Percentiles rank a stretch among this genome's conserved stretches.
phyloP scores from a whole-genome alignment of 805 yeast genomes.

The Kazachstania bromeliacearum region DNA sequence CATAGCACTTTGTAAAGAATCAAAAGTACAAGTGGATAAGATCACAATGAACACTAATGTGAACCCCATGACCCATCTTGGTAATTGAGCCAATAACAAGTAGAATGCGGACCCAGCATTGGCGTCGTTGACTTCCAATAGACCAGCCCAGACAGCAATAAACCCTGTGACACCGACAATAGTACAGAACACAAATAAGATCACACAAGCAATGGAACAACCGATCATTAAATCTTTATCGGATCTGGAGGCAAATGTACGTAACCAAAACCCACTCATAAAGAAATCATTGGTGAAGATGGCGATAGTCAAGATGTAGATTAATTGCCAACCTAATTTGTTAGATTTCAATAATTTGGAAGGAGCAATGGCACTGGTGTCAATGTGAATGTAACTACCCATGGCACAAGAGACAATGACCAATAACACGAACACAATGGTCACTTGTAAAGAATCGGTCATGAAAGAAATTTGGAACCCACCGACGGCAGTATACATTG shows the following conservation, averaged over 20 bases:
- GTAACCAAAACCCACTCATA: conserved; percentile 86
- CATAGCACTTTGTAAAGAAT: conserved; percentile 79
- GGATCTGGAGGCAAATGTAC: conserved; percentile 82
- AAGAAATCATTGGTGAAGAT: conserved; percentile 85
- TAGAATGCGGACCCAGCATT: conserved; percentile 64
- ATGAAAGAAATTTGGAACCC: conserved; percentile 83
- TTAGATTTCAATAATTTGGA: conserved; percentile 56
- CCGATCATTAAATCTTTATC: conserved; percentile 70
- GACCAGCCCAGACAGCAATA: conserved; percentile 84
- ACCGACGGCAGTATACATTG: conserved; percentile 79
- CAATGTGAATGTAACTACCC: conserved; percentile 59
- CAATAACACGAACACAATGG: conserved; percentile 53
- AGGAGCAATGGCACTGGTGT: conserved; percentile 51
- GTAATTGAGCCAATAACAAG: conserved; percentile 60
- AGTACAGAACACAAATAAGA: conserved; percentile 53
- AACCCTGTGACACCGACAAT: conserved; percentile 78
- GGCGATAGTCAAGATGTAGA: conserved; percentile 78
- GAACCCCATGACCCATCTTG: conserved; percentile 80
- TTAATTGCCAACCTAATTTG: conserved; percentile 78
- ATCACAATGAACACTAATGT: conserved; percentile 64
- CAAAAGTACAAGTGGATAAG: conserved; percentile 82
- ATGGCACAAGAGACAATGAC: conserved; percentile 69
- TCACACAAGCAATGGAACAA: conserved; percentile 62
- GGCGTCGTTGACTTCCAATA: conserved; percentile 37
- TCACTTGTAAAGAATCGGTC: conserved; percentile 83